phyloP scores from a whole-genome alignment of 2,329 filamentous ascomycete species.

The Talaromyces sp. region DNA sequence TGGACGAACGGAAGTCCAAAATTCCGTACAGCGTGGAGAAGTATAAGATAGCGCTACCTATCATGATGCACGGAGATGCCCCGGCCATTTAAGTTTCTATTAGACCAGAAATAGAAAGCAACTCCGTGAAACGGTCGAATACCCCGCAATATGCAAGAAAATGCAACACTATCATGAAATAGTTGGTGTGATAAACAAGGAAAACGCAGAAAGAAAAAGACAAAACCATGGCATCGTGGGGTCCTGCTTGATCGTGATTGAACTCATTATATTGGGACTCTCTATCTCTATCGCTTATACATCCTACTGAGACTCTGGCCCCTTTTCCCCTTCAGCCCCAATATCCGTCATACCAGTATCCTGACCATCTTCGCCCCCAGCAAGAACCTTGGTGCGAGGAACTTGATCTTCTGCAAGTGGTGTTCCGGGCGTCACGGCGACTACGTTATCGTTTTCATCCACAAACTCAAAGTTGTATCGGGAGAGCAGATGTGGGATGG shows the following conservation, averaged over 20 bases:
- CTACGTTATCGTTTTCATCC: constrained; percentile 86
- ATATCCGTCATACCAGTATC: constrained; percentile 43
- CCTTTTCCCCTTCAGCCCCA: constrained; percentile 27
- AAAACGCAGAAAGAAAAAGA: neutral
- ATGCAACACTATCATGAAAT: neutral
- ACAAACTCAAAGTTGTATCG: constrained; percentile 98
- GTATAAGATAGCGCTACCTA: neutral
- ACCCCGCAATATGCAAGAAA: neutral
- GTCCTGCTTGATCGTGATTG: neutral
- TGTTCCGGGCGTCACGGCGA: constrained; percentile 78
- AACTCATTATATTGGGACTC: constrained; percentile 6
- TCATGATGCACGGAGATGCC: neutral
- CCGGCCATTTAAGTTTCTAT: neutral
- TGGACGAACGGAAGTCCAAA: neutral
- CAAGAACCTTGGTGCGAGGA: constrained; percentile 68
- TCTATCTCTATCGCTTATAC: neutral
- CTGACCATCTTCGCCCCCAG: constrained; percentile 46
- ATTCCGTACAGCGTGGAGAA: neutral
- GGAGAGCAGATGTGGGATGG: constrained; percentile 91
- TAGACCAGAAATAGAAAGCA: neutral
- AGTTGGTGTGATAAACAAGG: neutral
- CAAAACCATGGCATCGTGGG: neutral
- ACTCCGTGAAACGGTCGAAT: neutral
- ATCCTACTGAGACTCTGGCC: constrained; percentile 23
- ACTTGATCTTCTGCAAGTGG: constrained; percentile 61